Base-by-base conservation (phyloP, 345 rosid genomes). In the Camelina sativa region DNA sequence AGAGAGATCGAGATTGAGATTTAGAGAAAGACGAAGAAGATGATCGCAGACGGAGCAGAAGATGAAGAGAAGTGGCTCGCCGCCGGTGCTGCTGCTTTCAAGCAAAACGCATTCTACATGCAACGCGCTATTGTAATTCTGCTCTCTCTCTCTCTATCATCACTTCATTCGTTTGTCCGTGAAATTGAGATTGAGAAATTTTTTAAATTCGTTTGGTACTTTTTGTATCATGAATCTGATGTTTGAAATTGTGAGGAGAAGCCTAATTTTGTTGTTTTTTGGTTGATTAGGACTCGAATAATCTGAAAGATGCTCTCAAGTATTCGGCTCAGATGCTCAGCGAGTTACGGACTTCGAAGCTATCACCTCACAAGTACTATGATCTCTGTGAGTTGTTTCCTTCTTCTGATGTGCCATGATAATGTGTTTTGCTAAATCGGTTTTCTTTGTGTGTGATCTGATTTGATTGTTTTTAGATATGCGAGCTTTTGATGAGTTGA, bases 321-420 rank as follows among this genome's bases (percentile, higher is more conserved):
- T 95, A 87, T 83, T 95, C 99, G 55, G 94, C 99, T 76, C 99
- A 92, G 90, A 95, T 95, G 99, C 86, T 95, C 11, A 88, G 98
- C 40, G 98, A 95, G 86, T 89, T 95, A 10, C 92, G 99, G 67
- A 95, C 99, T 74, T 92, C 98, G 58, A 92, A 91, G 86, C 96
- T 95, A 62, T 92, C 98, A 20, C 99, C 99, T 30, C 98, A 90
- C 25, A 95, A 95, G 80, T 95, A 95, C 76, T 95, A 92, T 70
- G 91, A 88, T 56, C 92, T 92, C 50, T 95, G 99, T 95, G 73
- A 92, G 92, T 74, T 61, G 40, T 54, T 66, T 15, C 22, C 55
- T 4, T 40, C 76, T 75, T 81, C 82, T 43, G 65, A 72, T 78
- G 52, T 66, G 30, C 7, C 7, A 10, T 11, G 58, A 52, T 61